Evolutionary conservation across 441 rosid genomes (phyloP).

Genomic region (Populus tomentosa): DNA sequence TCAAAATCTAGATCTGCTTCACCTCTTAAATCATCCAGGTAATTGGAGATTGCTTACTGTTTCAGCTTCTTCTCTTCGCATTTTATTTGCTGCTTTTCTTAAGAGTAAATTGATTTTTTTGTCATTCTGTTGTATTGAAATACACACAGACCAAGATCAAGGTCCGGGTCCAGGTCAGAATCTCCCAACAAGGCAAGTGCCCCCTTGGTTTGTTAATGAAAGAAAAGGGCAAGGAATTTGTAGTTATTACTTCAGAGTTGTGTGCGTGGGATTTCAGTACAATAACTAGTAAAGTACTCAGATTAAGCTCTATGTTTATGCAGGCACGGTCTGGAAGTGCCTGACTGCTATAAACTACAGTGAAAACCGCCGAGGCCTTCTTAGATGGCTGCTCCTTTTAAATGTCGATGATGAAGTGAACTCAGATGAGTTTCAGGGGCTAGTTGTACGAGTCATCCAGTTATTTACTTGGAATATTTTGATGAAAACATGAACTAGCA

Average conservation of each 20-base stretch:
- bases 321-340: constrained; percentile 33
- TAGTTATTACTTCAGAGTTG: background rate
- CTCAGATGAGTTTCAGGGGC: too few species aligned
- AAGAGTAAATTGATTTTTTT: background rate
- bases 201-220: background rate
- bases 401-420: too few species aligned
- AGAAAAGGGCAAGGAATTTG: background rate
- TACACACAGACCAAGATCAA: constrained; percentile 36
- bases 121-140: background rate
- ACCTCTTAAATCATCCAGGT: constrained; percentile 59
- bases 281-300: background rate
- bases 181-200: constrained; percentile 55
- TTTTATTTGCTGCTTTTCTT: background rate
- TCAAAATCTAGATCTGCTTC: constrained; percentile 71
- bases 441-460: background rate
- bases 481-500: too few species aligned
- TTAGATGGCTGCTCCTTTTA: too few species aligned
- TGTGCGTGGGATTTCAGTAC: background rate
- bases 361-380: background rate
- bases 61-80: background rate
- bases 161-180: constrained; percentile 49
- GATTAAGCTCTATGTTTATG: background rate
- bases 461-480: background rate
- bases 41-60: constrained; percentile 1
- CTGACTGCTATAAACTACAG: constrained; percentile 8